phyloP scores from a whole-genome alignment of 1,284 basidiomycete species.

The Ceratorhiza oryzae-sativae region DNA sequence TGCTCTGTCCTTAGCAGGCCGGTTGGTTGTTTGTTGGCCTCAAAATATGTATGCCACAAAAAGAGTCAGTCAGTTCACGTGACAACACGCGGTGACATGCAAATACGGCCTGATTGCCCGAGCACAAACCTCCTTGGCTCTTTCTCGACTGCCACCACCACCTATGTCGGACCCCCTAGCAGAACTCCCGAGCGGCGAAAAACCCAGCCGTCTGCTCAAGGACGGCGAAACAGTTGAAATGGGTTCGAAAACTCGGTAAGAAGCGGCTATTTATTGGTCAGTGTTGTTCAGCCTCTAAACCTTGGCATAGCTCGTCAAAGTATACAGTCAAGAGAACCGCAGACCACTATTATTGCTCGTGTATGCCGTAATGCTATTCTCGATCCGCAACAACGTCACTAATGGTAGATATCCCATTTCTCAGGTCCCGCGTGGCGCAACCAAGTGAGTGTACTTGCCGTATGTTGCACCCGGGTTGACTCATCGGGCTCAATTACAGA shows the following conservation, averaged over 20 bases:
- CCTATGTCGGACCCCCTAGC: conserved; percentile 32
- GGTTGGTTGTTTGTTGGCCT: too few species aligned
- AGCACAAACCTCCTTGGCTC: background rate
- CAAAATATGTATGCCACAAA: too few species aligned
- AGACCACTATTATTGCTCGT: conserved; percentile 34
- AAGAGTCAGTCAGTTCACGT: background rate
- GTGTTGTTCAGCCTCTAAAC: background rate
- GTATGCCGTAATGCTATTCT: background rate
- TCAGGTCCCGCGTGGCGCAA: conserved; percentile 38
- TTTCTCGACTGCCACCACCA: background rate
- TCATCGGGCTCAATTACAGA: background rate
- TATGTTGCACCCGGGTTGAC: background rate
- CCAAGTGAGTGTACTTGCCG: conserved; percentile 5
- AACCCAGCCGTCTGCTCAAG: conserved; percentile 21
- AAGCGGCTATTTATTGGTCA: too few species aligned
- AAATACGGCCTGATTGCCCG: conserved; percentile 19
- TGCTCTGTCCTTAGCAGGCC: too few species aligned
- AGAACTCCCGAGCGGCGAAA: conserved; percentile 21
- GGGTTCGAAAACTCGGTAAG: conserved; percentile 9
- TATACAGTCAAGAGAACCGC: conserved; percentile 27
- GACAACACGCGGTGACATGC: background rate
- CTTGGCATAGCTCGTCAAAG: conserved; percentile 7
- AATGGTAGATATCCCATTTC: background rate
- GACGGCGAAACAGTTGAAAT: conserved; percentile 27
- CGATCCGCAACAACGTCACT: too few species aligned